Evolutionary conservation across 1,139 yeast species (phyloP).

Genomic region (Suhomyces bolitotheri): DNA sequence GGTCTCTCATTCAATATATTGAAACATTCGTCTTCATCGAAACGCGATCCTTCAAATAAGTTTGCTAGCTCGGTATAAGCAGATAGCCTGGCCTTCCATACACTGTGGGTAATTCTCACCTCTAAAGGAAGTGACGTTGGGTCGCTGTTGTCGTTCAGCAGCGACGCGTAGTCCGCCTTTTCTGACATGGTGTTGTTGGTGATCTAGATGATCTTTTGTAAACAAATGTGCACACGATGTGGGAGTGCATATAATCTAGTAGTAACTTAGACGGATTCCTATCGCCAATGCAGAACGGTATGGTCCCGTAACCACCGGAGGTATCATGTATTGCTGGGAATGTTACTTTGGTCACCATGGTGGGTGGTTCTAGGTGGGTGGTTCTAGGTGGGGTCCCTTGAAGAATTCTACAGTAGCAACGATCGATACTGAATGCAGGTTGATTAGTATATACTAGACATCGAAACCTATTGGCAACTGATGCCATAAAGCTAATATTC

Average conservation of each 20-base stretch:
- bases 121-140: slow-evolving; percentile 62
- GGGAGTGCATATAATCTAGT: slow-evolving; percentile 6
- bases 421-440: slow-evolving; percentile 9
- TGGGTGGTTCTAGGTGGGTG: too few relatives aligned
- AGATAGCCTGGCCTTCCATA: slow-evolving; percentile 86
- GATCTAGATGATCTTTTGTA: slow-evolving; percentile 7
- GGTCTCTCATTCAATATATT: slow-evolving; percentile 48
- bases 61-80: slow-evolving; percentile 73
- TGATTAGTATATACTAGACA: slow-evolving; percentile 11
- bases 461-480: slow-evolving; percentile 6
- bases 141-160: slow-evolving; percentile 67
- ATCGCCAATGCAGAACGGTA: too few relatives aligned
- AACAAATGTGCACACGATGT: slow-evolving; percentile 11
- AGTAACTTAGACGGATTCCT: too few relatives aligned
- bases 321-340: too few relatives aligned
- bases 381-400: too few relatives aligned
- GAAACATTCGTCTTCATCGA: slow-evolving; percentile 57
- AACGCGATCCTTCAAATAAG: slow-evolving; percentile 54
- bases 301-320: too few relatives aligned
- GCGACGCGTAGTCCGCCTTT: slow-evolving; percentile 60
- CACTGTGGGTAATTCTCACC: slow-evolving; percentile 67
- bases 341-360: too few relatives aligned
- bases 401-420: neutral
- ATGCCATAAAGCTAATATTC: too few relatives aligned
- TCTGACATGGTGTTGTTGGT: slow-evolving; percentile 23